These are phyloP conservation scores for Pyrenophora tritici-repentis DNA, from an alignment of 2,329 filamentous ascomycete species.

Conservation along the genomic window DNA sequence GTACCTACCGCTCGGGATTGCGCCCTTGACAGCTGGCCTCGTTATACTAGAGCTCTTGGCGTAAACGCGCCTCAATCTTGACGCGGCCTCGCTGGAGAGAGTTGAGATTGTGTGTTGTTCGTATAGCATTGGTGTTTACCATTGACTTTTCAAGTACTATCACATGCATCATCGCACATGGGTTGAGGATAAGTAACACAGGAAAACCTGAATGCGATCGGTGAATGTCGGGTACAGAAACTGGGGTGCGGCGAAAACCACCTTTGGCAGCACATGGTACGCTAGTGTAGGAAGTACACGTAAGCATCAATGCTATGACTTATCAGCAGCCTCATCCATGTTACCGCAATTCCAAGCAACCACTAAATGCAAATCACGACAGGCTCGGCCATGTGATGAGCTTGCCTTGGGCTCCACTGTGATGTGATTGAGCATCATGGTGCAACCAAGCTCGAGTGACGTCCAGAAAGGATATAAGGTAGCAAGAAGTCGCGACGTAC, in stretches of 20 bases:
- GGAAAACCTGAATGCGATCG: not conserved
- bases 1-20: not conserved
- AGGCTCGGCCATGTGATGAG: not conserved
- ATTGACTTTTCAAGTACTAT: not conserved
- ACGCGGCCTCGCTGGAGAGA: not conserved
- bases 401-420: not conserved
- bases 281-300: conserved; percentile 3
- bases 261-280: conserved; percentile 7
- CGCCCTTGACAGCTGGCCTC: not conserved
- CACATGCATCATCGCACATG: conserved; percentile 5
- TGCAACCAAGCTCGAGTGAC: not conserved
- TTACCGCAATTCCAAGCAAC: not conserved
- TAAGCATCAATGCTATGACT: conserved; percentile 19
- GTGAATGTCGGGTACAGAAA: conserved; percentile 5
- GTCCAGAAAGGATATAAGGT: not conserved
- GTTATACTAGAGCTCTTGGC: not conserved
- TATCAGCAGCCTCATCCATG: conserved; percentile 12
- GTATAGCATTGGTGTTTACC: not conserved
- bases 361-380: not conserved
- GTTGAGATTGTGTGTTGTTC: not conserved
- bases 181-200: not conserved
- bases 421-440: not conserved
- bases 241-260: not conserved
- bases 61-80: not conserved
- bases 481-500: not conserved